Evolutionary conservation across 2,329 filamentous ascomycete species (phyloP).

Genomic region (Paecilomyces niveus): DNA sequence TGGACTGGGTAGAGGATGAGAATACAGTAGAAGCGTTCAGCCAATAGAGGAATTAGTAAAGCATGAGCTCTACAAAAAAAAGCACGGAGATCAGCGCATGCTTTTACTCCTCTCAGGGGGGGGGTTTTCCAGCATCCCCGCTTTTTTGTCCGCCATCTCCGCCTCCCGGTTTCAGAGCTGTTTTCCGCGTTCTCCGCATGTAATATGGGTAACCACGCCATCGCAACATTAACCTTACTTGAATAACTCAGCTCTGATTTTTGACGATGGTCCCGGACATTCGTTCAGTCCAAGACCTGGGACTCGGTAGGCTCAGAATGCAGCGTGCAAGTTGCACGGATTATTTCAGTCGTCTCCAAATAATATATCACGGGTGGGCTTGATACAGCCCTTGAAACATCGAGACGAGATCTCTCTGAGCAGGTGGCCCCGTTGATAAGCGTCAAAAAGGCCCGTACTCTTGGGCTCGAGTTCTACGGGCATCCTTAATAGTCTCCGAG

Average conservation of each 20-base stretch:
- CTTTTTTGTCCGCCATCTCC: constrained; percentile 1
- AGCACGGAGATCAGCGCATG: not conserved
- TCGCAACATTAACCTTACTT: not conserved
- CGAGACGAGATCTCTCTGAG: too few relatives aligned
- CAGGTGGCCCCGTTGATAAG: too few relatives aligned
- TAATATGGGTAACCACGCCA: not conserved
- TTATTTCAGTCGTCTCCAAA: too few relatives aligned
- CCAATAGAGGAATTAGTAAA: not conserved
- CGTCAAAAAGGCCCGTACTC: too few relatives aligned
- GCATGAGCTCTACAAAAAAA: not conserved
- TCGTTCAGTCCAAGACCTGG: too few relatives aligned
- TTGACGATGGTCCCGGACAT: too few relatives aligned
- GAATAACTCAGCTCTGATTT: not conserved
- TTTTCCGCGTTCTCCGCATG: not conserved
- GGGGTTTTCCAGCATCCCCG: not conserved
- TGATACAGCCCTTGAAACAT: too few relatives aligned
- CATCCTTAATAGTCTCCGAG: too few relatives aligned
- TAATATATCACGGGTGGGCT: too few relatives aligned
- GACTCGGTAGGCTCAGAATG: too few relatives aligned
- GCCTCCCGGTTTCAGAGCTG: not conserved
- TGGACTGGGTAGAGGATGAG: not conserved
- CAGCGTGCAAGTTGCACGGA: too few relatives aligned
- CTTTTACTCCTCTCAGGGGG: not conserved
- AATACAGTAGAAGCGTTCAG: not conserved
- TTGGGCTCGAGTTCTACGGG: too few relatives aligned